Evolutionary conservation across 345 rosid genomes (phyloP), one percentile per base, ranked within the genome.

Genomic region (Sisymbrium altissimum): DNA sequence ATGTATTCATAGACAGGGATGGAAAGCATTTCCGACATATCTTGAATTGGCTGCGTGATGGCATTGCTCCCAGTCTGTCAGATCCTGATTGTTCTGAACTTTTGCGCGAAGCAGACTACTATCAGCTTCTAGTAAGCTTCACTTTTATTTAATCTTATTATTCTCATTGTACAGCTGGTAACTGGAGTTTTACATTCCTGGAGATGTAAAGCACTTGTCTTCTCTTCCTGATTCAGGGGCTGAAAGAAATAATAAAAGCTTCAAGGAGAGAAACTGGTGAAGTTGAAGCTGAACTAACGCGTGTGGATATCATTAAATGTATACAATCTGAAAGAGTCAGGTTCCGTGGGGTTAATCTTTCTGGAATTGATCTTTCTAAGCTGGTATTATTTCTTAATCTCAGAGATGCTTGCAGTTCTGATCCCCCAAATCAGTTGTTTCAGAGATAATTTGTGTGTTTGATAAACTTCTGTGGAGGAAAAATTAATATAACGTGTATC

Each of bases 41-140:
- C 61, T 79, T 94, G 38, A 94, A 94, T 75, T 89, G 98, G 96
- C 80, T 94, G 85, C 87, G 97, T 79, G 97, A 91, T 86, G 98
- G 98, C 15, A 82, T 82, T 73, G 80, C 86, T 65, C 93, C 98
- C 7, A 68, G 57, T 53, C 75, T 94, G 15, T 69, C 89, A 35
- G 97, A 91, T 73, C 44, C 80, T 68, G 81, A 79, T 62, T 86
- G 86, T 79, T 82, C 73, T 17, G 89, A 94, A 82, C 90, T 94
- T 70, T 76, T 85, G 58, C 85, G 89, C 12, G 97, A 94, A 82
- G 96, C 92, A 46, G 95, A 89, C 77, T 89, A 91, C 78, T 94
- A 88, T 72, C 97, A 89, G 78, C 81, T 94, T 35, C 88, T 87
- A 58, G 98, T 94, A 84, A 78, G 92, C 57, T 45, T 33, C 67